Evolutionary conservation across 495 filamentous ascomycete species (phyloP), one percentile per base, ranked within the genome.

Genomic region (Apiosordaria backusii): DNA sequence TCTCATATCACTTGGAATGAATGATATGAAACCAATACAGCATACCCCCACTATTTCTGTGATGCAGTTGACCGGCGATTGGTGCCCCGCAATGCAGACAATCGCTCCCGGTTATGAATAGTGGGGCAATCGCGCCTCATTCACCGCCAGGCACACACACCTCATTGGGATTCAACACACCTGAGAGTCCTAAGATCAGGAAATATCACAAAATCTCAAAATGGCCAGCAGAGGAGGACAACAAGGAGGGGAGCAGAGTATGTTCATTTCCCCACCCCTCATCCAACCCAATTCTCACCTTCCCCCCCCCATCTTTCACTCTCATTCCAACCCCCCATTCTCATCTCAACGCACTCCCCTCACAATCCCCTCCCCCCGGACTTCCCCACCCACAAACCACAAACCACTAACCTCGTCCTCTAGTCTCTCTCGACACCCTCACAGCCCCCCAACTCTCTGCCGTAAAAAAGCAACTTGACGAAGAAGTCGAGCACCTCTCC

Each of bases 381-480:
- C 0, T 1, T 7, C 13, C 22, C n/a, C 19, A 53, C 24, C 24
- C 13, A 19, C 24, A 40, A 45, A 64, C 52, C 29, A 5, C 63
- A 69, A 52, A 66, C 50, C 52, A 24, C 50, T 57, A 9, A 54
- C 50, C 6, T n/a, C 7, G 6, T 1, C 25, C 16, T 26, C 16
- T 55, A 82, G 80, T 82, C 64, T 78, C 77, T 61, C 80, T 86
- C 68, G 79, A 79, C 74, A 78, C 66, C 67, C 80, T 86, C 61
- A 81, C 76, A 66, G 75, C 79, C 5, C 79, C 82, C 60, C 83
- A 85, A 72, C 80, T 85, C 27, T 80, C 68, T 61, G 82, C 83
- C 64, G 87, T 98, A 53, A 97, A 98, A 80, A 92, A 95, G 76
- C 93, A 96, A 74, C 90, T 99, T 65, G 94, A 96, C 76, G 88